Evolutionary conservation across 2,329 filamentous ascomycete species (phyloP), one percentile per base, ranked within the genome.

Genomic region (Apiospora marii): DNA sequence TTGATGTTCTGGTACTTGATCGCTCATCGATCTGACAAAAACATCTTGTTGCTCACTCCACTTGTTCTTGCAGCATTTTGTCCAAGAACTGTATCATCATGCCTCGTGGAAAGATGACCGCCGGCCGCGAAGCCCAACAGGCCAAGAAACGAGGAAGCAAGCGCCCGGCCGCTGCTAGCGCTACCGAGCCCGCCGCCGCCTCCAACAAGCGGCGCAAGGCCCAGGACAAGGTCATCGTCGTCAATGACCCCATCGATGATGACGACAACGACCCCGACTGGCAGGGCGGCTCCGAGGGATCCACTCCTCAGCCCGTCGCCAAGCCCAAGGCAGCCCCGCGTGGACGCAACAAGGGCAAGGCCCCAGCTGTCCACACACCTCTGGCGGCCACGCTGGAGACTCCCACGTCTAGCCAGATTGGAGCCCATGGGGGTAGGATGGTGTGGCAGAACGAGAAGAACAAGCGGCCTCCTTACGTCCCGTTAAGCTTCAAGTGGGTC

Each of bases 11-110:
- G 14, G 16, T 3, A 10, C 2, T 37, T 16, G 8, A 19, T 34
- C 24, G 22, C 53, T 37, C 16, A 14, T n/a, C 5, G 4, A 37
- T 14, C 19, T 4, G 7, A n/a, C 44, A 6, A 46, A 46, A 10
- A 22, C 16, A 6, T 30, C 1, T 8, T n/a, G 8, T 37, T 0
- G 7, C 16, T 8, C 7, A 2, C n/a, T 3, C 27, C 16, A 10
- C 30, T 41, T 22, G 19, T 4, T 22, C 14, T n/a, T 3, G 5
- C 34, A 41, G 58, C 8, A 12, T 64, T 2, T 7, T 64, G 30
- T 64, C 0, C 1, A 3, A 41, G 4, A 10, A 64, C 22, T 64
- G 30, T 24, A 14, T 41, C 58, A 24, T 19, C 13, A 64, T 64
- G 58, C 19, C 22, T n/a, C 19, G 19, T 10, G 30, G 58, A 64